phyloP scores from a whole-genome alignment of 305 asterid species.

The Rubia tinctorum region DNA sequence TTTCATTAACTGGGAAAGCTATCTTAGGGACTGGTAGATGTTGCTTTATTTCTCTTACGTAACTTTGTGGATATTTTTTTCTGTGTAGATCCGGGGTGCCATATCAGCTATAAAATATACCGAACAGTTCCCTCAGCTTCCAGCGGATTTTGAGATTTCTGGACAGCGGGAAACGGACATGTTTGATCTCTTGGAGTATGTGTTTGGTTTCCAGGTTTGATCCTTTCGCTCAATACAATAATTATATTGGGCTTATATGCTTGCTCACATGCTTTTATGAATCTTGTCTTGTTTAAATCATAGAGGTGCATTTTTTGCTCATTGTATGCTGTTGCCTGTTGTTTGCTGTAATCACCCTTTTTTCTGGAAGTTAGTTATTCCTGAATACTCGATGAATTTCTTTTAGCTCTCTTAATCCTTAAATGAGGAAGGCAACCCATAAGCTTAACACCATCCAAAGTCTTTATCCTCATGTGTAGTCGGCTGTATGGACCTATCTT shows the following conservation, averaged over 20 bases:
- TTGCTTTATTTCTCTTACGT: background rate
- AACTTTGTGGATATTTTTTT: slow-evolving; percentile 4
- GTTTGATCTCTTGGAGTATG: slow-evolving; percentile 93
- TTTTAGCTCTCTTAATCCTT: background rate
- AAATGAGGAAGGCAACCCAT: background rate
- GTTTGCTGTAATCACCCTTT: background rate
- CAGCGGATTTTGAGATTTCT: slow-evolving; percentile 51
- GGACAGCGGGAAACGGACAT: slow-evolving; percentile 77
- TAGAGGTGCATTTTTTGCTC: background rate
- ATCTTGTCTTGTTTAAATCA: too few species aligned
- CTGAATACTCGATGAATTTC: background rate
- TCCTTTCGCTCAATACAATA: background rate
- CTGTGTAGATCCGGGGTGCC: slow-evolving; percentile 79
- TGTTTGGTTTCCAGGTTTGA: slow-evolving; percentile 91
- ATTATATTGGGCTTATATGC: background rate
- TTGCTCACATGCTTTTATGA: background rate
- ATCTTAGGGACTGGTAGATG: background rate
- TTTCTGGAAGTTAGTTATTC: too few species aligned
- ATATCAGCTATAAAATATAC: slow-evolving; percentile 69
- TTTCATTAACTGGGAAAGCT: background rate
- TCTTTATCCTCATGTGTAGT: background rate
- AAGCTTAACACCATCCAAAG: background rate
- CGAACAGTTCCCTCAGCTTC: slow-evolving; percentile 63
- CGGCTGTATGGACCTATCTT: background rate
- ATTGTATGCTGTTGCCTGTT: background rate